Conservation (phyloP, 2,329 filamentous ascomycete genomes). For the Neofusicoccum cordaticola region DNA sequence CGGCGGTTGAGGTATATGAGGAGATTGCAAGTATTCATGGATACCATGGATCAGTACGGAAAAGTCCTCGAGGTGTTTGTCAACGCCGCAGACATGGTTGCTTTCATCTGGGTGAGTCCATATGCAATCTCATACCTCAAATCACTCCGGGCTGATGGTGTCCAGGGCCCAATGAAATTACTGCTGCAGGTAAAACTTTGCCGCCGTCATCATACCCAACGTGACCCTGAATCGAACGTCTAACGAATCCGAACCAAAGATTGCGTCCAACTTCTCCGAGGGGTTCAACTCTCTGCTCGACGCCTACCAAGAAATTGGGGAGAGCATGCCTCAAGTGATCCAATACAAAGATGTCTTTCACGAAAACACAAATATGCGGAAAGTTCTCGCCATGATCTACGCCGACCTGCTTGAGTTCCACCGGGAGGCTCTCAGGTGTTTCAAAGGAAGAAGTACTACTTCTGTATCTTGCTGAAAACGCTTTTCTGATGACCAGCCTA, state of each 20-base stretch:
- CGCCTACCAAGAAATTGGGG: slow-evolving; percentile 40
- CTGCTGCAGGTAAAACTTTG: slow-evolving; percentile 26
- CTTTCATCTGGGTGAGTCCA: slow-evolving; percentile 26
- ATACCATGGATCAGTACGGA: slow-evolving; percentile 25
- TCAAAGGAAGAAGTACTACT: slow-evolving; percentile 23
- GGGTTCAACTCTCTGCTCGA: slow-evolving; percentile 38
- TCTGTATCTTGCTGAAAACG: slow-evolving; percentile 4
- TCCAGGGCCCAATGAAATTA: slow-evolving; percentile 36
- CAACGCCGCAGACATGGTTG: slow-evolving; percentile 22
- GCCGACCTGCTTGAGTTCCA: slow-evolving; percentile 43
- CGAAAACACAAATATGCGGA: slow-evolving; percentile 28
- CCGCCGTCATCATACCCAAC: slow-evolving; percentile 19
- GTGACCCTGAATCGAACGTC: slow-evolving; percentile 15
- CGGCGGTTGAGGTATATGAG: slow-evolving; percentile 22
- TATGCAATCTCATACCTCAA: slow-evolving; percentile 3
- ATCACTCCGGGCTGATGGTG: slow-evolving; percentile 8
- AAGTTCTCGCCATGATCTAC: slow-evolving; percentile 35
- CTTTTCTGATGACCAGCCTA: neutral
- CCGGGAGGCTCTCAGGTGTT: slow-evolving; percentile 29
- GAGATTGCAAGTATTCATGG: slow-evolving; percentile 25
- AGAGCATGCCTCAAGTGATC: slow-evolving; percentile 36
- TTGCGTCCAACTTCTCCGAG: slow-evolving; percentile 32
- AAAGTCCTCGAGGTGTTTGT: slow-evolving; percentile 25
- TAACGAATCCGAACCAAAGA: slow-evolving; percentile 24
- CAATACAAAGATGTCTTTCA: slow-evolving; percentile 33